These are phyloP conservation scores for Xylariaceae sp. DNA, from an alignment of 2,329 filamentous ascomycete species.

Conservation along the genomic window DNA sequence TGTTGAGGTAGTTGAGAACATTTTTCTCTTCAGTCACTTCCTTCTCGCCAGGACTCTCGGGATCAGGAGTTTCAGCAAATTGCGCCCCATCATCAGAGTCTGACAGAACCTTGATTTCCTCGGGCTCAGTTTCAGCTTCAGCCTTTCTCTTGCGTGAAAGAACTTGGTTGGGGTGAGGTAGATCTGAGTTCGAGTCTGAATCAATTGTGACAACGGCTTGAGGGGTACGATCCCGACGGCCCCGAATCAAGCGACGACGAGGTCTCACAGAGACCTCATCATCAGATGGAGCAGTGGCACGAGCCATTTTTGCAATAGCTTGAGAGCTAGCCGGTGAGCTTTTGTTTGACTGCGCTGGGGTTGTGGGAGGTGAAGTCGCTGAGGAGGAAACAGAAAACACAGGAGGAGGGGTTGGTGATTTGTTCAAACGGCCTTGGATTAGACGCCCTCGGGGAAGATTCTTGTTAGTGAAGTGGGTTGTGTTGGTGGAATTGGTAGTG, in stretches of 20 bases:
- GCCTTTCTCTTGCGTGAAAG: conserved; percentile 9
- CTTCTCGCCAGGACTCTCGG: not conserved
- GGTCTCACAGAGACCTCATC: conserved; percentile 10
- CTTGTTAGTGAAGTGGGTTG: conserved; percentile 21
- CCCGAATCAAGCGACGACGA: conserved; percentile 32
- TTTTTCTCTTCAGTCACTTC: conserved; percentile 43
- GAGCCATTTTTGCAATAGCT: conserved; percentile 1
- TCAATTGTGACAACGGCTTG: conserved; percentile 25
- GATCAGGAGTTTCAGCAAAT: conserved; percentile 3
- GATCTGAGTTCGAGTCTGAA: conserved; percentile 16
- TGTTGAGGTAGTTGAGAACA: conserved; percentile 83
- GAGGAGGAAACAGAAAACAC: conserved; percentile 39
- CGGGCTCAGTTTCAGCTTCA: conserved; percentile 7
- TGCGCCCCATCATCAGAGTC: conserved; percentile 6
- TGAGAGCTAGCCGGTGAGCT: conserved; percentile 14
- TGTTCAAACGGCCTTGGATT: conserved; percentile 33
- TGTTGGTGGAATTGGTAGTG: conserved; percentile 15
- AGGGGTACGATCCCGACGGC: conserved; percentile 27
- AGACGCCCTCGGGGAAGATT: conserved; percentile 33
- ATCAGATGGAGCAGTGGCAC: not conserved
- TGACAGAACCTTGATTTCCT: not conserved
- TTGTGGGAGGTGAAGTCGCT: conserved; percentile 35
- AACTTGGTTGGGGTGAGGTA: not conserved
- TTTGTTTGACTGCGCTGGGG: conserved; percentile 26
- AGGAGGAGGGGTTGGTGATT: conserved; percentile 32